Evolutionary conservation across 2,329 filamentous ascomycete species (phyloP).

Genomic region (Ceratocystis variospora): DNA sequence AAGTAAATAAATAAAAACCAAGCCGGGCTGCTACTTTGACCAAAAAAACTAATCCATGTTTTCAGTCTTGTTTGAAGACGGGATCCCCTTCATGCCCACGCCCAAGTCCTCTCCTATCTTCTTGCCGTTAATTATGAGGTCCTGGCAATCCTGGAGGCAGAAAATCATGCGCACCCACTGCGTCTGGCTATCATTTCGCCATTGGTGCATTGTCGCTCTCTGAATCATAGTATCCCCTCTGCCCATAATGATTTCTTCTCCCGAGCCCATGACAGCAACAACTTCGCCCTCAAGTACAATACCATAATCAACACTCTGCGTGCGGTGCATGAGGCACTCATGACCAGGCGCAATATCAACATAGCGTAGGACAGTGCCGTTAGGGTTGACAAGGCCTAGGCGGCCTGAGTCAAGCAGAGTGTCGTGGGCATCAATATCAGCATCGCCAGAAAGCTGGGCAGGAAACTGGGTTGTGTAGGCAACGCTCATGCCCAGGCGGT

Average conservation of each 20-base stretch:
- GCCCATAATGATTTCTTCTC: conserved; percentile 33
- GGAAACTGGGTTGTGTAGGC: conserved; percentile 33
- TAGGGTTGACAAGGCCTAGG: conserved; percentile 24
- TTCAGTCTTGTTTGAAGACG: conserved; percentile 5
- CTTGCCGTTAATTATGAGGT: conserved; percentile 7
- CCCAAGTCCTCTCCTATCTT: conserved; percentile 16
- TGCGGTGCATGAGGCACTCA: conserved; percentile 35
- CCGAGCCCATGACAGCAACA: conserved; percentile 39
- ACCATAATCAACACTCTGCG: conserved; percentile 41
- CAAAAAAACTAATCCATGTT: neutral
- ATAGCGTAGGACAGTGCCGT: conserved; percentile 33
- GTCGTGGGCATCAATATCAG: conserved; percentile 30
- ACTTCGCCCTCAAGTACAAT: conserved; percentile 41
- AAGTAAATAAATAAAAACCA: no score
- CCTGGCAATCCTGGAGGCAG: conserved; percentile 29
- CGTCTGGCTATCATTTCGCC: conserved; percentile 35
- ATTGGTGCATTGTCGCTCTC: conserved; percentile 41
- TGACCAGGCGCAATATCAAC: conserved; percentile 36
- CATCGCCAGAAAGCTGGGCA: conserved; percentile 29
- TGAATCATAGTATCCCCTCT: conserved; percentile 43
- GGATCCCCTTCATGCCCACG: conserved; percentile 11
- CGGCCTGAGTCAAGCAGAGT: conserved; percentile 24
- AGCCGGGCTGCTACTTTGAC: neutral
- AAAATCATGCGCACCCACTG: conserved; percentile 36
- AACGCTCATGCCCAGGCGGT: conserved; percentile 29